Evolutionary conservation across 2,329 filamentous ascomycete genomes (phyloP).

Genomic region (Colletotrichum sp.): DNA sequence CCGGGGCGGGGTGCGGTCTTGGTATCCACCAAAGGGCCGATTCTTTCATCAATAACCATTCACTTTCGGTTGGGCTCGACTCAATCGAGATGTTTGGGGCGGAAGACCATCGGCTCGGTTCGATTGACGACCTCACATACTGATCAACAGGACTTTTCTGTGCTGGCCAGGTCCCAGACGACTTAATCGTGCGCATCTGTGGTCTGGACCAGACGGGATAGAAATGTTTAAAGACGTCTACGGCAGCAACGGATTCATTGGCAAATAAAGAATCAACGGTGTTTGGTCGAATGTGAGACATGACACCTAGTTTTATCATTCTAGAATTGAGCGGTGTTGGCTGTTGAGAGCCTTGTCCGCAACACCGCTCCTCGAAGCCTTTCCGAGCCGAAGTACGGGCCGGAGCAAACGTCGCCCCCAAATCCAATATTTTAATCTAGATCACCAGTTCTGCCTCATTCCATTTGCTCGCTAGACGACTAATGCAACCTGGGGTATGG

Average conservation of each 20-base stretch:
- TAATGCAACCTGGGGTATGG: background rate
- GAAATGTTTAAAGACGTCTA: fast-evolving
- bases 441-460: background rate
- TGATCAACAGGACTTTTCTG: background rate
- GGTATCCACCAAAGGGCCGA: background rate
- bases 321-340: background rate
- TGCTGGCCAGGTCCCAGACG: background rate
- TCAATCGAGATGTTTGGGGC: background rate
- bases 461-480: background rate
- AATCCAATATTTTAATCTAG: background rate
- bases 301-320: background rate
- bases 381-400: background rate
- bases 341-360: background rate
- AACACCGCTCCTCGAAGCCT: background rate
- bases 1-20: background rate
- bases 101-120: background rate
- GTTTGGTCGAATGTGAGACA: background rate
- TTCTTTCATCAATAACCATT: background rate
- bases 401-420: background rate
- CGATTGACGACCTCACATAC: background rate
- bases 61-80: background rate
- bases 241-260: background rate
- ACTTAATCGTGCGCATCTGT: fast-evolving
- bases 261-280: fast-evolving
- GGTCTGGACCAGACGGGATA: background rate